These are phyloP conservation scores for Fraxinus sp. DNA, from an alignment of 305 asterid species.

Conservation along the genomic window DNA sequence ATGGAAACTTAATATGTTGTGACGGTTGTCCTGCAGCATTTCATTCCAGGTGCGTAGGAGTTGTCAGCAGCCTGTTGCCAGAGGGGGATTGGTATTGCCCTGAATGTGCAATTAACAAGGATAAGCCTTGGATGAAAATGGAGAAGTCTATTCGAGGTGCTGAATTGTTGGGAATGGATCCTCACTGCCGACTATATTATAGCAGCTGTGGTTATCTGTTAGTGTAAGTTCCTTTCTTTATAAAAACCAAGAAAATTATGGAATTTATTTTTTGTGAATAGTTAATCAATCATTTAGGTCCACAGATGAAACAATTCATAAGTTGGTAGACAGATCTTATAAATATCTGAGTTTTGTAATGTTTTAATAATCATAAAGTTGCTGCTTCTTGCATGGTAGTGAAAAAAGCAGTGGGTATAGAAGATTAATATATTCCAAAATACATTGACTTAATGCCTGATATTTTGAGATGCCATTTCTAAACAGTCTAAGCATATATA, in stretches of 20 bases:
- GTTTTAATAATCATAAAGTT: slow-evolving; percentile 7
- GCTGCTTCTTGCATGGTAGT: slow-evolving; percentile 1
- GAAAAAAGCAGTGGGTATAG: not conserved
- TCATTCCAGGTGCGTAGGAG: slow-evolving; percentile 90
- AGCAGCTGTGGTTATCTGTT: slow-evolving; percentile 85
- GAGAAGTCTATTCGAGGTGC: slow-evolving; percentile 71
- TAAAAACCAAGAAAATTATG: slow-evolving; percentile 16
- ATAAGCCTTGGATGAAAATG: slow-evolving; percentile 62
- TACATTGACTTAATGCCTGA: not conserved
- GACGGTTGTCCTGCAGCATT: slow-evolving; percentile 98
- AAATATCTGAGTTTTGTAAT: slow-evolving; percentile 11
- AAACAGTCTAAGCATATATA: not conserved
- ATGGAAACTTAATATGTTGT: slow-evolving; percentile 88
- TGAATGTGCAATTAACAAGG: slow-evolving; percentile 72
- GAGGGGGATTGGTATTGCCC: slow-evolving; percentile 99
- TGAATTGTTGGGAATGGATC: slow-evolving; percentile 72
- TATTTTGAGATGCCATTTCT: slow-evolving; percentile 1
- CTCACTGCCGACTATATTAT: slow-evolving; percentile 63
- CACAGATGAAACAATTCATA: not conserved
- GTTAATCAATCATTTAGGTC: slow-evolving; percentile 11
- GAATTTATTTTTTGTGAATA: slow-evolving; percentile 19
- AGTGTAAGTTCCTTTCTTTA: slow-evolving; percentile 63
- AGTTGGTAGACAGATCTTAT: slow-evolving; percentile 19
- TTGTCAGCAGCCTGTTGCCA: slow-evolving; percentile 76
- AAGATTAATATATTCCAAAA: slow-evolving; percentile 6